phyloP scores from a whole-genome alignment of 768 basidiomycete genomes.

The Lentinula lateritia region DNA sequence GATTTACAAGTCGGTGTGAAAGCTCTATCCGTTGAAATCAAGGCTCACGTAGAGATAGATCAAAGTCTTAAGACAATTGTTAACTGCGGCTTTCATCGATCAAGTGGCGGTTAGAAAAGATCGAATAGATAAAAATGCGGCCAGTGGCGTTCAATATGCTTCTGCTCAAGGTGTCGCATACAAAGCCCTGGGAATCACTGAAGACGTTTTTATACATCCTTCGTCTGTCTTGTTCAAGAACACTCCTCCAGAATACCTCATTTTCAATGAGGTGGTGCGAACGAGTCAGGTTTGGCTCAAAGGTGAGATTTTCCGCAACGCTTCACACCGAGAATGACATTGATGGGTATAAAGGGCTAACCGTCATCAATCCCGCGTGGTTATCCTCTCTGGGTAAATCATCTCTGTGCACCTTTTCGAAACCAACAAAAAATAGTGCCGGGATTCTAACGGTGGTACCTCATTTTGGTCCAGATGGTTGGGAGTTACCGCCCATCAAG shows the following conservation, averaged over 20 bases:
- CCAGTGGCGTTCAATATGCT: slow-evolving; percentile 61
- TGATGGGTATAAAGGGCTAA: slow-evolving; percentile 49
- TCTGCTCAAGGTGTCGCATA: slow-evolving; percentile 82
- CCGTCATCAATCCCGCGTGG: slow-evolving; percentile 86
- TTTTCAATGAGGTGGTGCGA: slow-evolving; percentile 78
- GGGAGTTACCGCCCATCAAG: slow-evolving; percentile 80
- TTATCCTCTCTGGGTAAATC: slow-evolving; percentile 71
- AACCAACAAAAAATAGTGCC: slow-evolving; percentile 64
- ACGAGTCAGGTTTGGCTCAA: slow-evolving; percentile 76
- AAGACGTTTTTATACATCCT: slow-evolving; percentile 92
- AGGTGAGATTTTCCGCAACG: slow-evolving; percentile 38
- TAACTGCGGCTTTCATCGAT: slow-evolving; percentile 90
- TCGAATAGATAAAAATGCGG: slow-evolving; percentile 51
- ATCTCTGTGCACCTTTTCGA: slow-evolving; percentile 86
- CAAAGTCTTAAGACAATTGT: slow-evolving; percentile 83
- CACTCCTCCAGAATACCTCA: slow-evolving; percentile 80
- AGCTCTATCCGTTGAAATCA: not conserved
- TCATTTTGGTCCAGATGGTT: slow-evolving; percentile 77
- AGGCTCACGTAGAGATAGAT: slow-evolving; percentile 42
- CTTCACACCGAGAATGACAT: not conserved
- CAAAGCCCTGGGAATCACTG: slow-evolving; percentile 67
- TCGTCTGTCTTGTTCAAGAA: slow-evolving; percentile 69
- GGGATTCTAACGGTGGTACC: slow-evolving; percentile 76
- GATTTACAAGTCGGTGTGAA: slow-evolving; percentile 58
- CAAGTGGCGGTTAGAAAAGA: slow-evolving; percentile 93